Evolutionary conservation across 169 alveolate species (phyloP).

Genomic region (Plasmodium gaboni): DNA sequence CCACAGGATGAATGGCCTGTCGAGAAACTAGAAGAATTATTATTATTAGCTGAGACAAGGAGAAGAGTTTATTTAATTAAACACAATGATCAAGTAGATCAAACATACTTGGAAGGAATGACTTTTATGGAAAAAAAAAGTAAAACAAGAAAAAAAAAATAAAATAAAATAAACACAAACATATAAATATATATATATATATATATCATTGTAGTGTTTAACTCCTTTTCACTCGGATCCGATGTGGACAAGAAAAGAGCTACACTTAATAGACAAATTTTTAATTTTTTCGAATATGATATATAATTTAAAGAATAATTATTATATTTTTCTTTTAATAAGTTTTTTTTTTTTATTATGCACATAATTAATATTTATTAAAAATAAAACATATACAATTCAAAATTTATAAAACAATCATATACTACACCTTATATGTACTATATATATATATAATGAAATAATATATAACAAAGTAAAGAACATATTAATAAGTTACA

Average conservation of each 20-base stretch:
- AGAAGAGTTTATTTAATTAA: conserved; percentile 80
- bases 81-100: conserved; percentile 74
- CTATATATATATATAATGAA: too few relatives aligned
- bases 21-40: conserved; percentile 81
- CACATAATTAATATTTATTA: too few relatives aligned
- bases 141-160: conserved; percentile 16
- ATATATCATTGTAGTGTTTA: conserved; percentile 28
- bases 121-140: conserved; percentile 71
- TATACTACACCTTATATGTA: too few relatives aligned
- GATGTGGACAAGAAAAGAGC: conserved; percentile 61
- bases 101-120: conserved; percentile 75
- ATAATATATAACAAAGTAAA: too few relatives aligned
- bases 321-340: too few relatives aligned
- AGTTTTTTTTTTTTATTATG: too few relatives aligned
- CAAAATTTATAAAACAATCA: too few relatives aligned
- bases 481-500: too few relatives aligned
- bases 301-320: conserved; percentile 2
- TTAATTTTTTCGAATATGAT: conserved; percentile 69
- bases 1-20: conserved; percentile 90
- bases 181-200: background rate
- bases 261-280: conserved; percentile 50
- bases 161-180: background rate
- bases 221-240: conserved; percentile 61
- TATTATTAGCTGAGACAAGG: conserved; percentile 83
- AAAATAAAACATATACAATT: too few relatives aligned